Evolutionary conservation across 225 moss, liverwort and hornwort species (phyloP), one percentile per base, ranked within the genome.

Genomic region (Bryum argenteum): DNA sequence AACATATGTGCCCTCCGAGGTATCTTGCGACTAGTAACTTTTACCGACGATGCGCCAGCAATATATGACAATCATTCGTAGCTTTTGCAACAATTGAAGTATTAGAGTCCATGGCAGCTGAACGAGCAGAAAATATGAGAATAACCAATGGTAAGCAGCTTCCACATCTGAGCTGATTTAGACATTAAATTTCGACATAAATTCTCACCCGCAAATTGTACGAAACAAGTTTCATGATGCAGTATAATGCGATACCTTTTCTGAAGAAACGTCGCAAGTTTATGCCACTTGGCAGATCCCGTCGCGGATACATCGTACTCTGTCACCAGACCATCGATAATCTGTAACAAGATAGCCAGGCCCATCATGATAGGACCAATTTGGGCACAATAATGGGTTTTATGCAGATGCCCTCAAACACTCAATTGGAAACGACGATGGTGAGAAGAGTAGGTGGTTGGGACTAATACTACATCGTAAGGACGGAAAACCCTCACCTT

Each of bases 251-350:
- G 9, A 52, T 73, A 89, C 91, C 87, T 84, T 69, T 90, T 93
- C 13, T 85, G 89, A 22, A 93, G 63, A 47, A 93, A 73, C 60
- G 78, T 90, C 5, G 84, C 89, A 66, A 93, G 91, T 66, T 91
- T 91, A 74, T 93, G 93, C 91, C 89, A 93, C 66, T 93, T 93
- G 23, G 82, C 74, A 55, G 83, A 70, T 45, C 93, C 93, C 53
- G 74, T 87, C 42, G 85, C 85, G 22, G 87, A 73, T 37, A 81
- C 65, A 51, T 90, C 90, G 61, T 93, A 93, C 56, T 93, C 89
- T 11, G 80, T 75, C 23, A 87, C 80, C 15, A 90, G 76, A 11
- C 82, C 78, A 66, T 89, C 87, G 15, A 93, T 70, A 21, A 88
- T 83, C 91, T 91, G 26, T 57, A 52, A 41, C n/a, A 43, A 53